phyloP scores from a whole-genome alignment of 345 rosid genomes.

The Atalantia buxifolia region DNA sequence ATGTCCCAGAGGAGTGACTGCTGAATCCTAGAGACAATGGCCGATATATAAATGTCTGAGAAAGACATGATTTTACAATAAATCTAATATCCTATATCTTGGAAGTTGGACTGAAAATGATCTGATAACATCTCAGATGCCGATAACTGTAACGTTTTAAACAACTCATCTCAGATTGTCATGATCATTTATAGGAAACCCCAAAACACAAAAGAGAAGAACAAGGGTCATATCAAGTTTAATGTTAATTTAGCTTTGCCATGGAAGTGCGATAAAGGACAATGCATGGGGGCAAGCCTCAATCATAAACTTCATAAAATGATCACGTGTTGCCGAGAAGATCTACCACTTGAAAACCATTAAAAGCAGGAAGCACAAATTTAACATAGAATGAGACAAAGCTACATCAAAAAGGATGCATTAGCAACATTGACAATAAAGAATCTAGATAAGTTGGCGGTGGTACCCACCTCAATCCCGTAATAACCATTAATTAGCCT shows the following conservation, averaged over 20 bases:
- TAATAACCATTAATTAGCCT: conserved; percentile 48
- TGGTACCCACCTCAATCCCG: conserved; percentile 60
- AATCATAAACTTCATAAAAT: conserved; percentile 1
- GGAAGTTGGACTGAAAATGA: background rate
- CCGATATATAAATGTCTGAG: background rate
- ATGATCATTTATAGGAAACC: background rate
- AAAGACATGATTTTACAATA: background rate
- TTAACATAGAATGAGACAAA: background rate
- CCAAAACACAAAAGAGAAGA: background rate
- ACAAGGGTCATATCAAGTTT: background rate
- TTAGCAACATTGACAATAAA: background rate
- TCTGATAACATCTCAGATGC: background rate
- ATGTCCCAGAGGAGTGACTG: background rate
- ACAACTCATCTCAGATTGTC: background rate
- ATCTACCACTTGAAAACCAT: background rate
- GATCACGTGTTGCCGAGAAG: background rate
- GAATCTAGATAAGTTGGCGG: conserved; percentile 3
- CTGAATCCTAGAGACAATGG: background rate
- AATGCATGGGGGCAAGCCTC: background rate
- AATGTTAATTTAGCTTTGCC: background rate
- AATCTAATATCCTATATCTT: background rate
- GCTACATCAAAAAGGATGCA: background rate
- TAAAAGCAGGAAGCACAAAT: background rate
- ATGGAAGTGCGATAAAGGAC: background rate
- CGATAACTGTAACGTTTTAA: background rate